Evolutionary conservation across 2,329 filamentous ascomycete genomes (phyloP).

Genomic region (Massarina eburnea): DNA sequence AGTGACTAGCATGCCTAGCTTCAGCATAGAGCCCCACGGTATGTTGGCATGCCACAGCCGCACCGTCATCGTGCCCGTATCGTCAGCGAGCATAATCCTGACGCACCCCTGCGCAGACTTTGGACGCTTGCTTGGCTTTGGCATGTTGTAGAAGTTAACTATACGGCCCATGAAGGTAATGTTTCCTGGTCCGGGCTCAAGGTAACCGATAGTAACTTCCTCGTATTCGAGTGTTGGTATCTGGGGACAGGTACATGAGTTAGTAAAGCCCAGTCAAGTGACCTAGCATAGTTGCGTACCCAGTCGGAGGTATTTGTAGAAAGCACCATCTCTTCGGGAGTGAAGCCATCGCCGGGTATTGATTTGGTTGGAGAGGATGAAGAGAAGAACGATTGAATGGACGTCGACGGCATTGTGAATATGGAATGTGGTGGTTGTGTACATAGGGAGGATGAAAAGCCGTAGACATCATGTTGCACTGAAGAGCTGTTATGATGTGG

Average conservation of each 20-base stretch:
- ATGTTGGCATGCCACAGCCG: slow-evolving; percentile 54
- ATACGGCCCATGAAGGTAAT: slow-evolving; percentile 59
- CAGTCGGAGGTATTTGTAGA: slow-evolving; percentile 21
- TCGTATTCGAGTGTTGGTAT: slow-evolving; percentile 52
- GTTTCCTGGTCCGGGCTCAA: slow-evolving; percentile 53
- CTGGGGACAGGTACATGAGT: neutral
- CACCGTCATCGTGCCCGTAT: slow-evolving; percentile 57
- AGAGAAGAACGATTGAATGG: slow-evolving; percentile 50
- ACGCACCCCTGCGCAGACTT: slow-evolving; percentile 54
- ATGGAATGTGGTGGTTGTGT: neutral
- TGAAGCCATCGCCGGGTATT: slow-evolving; percentile 57
- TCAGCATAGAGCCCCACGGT: slow-evolving; percentile 43
- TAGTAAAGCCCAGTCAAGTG: neutral
- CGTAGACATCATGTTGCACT: neutral
- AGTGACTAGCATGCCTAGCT: slow-evolving; percentile 57
- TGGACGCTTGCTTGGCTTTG: slow-evolving; percentile 47
- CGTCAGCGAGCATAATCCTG: slow-evolving; percentile 59
- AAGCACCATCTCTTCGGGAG: slow-evolving; percentile 47
- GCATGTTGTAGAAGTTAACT: slow-evolving; percentile 56
- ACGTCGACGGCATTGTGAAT: slow-evolving; percentile 42
- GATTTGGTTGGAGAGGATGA: slow-evolving; percentile 24
- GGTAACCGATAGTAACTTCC: slow-evolving; percentile 49
- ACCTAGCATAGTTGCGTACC: slow-evolving; percentile 10
- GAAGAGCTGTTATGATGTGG: slow-evolving; percentile 3
- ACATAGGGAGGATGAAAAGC: neutral